Base-by-base conservation (phyloP, 768 basidiomycete genomes). In the Pisolithus sp. region DNA sequence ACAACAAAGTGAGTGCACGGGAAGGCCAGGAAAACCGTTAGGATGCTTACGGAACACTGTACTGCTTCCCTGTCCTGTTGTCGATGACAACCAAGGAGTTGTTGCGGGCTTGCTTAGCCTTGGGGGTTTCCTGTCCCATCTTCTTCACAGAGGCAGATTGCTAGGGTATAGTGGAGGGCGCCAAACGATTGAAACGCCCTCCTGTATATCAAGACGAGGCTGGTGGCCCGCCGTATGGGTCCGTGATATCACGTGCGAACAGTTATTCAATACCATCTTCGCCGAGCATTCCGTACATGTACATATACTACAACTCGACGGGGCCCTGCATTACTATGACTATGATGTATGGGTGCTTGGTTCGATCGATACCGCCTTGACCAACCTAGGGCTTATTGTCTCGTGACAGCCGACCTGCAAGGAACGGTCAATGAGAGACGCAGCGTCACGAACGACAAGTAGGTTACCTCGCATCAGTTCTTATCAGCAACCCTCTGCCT, bases 61-160 rank as follows among this genome's bases (percentile, higher is more conserved):
- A 86, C 3, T 78, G 77, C 65, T 84, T 86, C 26, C 89, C 89
- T 2, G 92, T 93, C 51, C 92, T 82, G 66, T 93, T 90, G 71
- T 93, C 92, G 52, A 70, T 72, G 60, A 93, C 82, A 6, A 83
- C 85, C 44, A 93, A 73, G 53, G 64, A 69, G 13, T 69, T 59
- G 41, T 62, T 58, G 5, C 62, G 57, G 12, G 34, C n/a, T 21
- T 43, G 48, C 20, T 31, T 39, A 15, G 37, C 7, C 43, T 51
- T 61, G 5, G 56, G 46, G 2, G 59, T 46, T 18, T 64, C 60
- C 45, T 66, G 60, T 9, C 66, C 66, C 66, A 68, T 68, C n/a
- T 31, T 42, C 8, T 12, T 44, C 17, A 44, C 42, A 24, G 10
- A 13, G 7, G 43, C 23, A 9, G 41, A 3, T 21, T 42, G 12